Evolutionary conservation across 805 yeast species (phyloP).

Genomic region (Candida silvatica): DNA sequence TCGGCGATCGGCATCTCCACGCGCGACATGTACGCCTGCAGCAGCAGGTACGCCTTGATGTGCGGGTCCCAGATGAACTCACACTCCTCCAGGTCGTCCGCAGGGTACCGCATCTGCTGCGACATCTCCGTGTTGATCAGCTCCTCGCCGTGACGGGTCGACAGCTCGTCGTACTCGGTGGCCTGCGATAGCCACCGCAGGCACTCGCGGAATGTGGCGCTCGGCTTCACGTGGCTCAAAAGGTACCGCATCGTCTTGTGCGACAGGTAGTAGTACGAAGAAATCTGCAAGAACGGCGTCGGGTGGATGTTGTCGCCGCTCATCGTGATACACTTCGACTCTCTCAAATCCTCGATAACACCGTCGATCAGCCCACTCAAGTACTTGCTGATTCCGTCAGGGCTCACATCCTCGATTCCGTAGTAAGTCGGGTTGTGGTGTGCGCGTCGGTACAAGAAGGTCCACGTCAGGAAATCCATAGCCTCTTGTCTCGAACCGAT

Average conservation of each 20-base stretch:
- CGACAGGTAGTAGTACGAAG: conserved; percentile 89
- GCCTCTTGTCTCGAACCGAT: conserved; percentile 60
- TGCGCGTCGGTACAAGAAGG: conserved; percentile 64
- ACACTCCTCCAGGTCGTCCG: conserved; percentile 43
- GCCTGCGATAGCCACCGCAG: conserved; percentile 51
- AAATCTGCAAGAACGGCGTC: conserved; percentile 75
- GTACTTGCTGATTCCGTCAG: conserved; percentile 48
- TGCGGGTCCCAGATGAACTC: conserved; percentile 83
- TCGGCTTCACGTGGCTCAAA: conserved; percentile 38
- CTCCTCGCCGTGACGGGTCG: conserved; percentile 90
- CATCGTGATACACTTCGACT: conserved; percentile 64
- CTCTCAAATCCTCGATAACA: conserved; percentile 56
- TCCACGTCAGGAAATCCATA: conserved; percentile 68
- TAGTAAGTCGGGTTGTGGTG: conserved; percentile 74
- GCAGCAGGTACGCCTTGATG: conserved; percentile 62
- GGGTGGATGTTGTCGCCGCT: conserved; percentile 42
- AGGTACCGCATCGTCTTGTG: conserved; percentile 79
- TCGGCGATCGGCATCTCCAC: conserved; percentile 88
- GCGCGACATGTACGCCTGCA: conserved; percentile 66
- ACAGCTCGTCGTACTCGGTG: conserved; percentile 77
- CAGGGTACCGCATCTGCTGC: conserved; percentile 56
- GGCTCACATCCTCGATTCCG: conserved; percentile 54
- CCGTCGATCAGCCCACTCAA: conserved; percentile 59
- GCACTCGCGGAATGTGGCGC: conserved; percentile 51
- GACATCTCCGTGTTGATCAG: conserved; percentile 79